phyloP scores from a whole-genome alignment of 495 filamentous ascomycete species.

The Aspergillus baeticus region DNA sequence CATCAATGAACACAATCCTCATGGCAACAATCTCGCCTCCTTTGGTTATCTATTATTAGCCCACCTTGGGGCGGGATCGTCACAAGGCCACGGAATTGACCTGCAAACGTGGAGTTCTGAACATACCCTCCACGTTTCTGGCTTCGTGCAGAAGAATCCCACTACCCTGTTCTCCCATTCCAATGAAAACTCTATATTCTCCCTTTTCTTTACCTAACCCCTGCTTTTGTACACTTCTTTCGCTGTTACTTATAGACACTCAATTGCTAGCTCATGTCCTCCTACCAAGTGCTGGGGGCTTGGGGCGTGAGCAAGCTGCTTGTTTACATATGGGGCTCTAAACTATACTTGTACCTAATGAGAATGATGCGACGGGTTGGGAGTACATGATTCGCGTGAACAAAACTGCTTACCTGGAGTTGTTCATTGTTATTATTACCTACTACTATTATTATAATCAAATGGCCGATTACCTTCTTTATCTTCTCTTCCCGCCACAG shows the following conservation, averaged over 20 bases:
- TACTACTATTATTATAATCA: slow-evolving; percentile 18
- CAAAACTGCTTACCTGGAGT: background rate
- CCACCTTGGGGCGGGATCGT: background rate
- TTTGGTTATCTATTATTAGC: slow-evolving; percentile 7
- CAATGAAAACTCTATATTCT: background rate
- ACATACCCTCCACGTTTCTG: background rate
- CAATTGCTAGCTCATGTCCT: slow-evolving; percentile 15
- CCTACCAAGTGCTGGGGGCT: slow-evolving; percentile 30
- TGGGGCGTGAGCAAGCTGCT: slow-evolving; percentile 16
- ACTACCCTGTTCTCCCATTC: background rate
- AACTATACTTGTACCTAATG: slow-evolving; percentile 17
- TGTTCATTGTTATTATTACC: slow-evolving; percentile 1
- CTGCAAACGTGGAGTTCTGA: no score
- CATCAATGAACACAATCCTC: slow-evolving; percentile 9
- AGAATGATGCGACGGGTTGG: slow-evolving; percentile 22
- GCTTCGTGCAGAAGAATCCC: background rate
- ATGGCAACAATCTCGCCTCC: slow-evolving; percentile 1
- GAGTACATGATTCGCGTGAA: slow-evolving; percentile 13
- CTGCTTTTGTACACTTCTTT: slow-evolving; percentile 12
- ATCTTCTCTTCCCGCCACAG: background rate
- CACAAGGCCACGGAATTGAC: background rate
- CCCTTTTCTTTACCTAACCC: slow-evolving; percentile 9
- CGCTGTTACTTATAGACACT: slow-evolving; percentile 21
- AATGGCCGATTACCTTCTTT: slow-evolving; percentile 11
- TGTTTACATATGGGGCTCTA: slow-evolving; percentile 19